These are phyloP conservation scores for Phaffia rhodozyma DNA, from an alignment of 1,284 basidiomycete genomes.

Conservation along the genomic window DNA sequence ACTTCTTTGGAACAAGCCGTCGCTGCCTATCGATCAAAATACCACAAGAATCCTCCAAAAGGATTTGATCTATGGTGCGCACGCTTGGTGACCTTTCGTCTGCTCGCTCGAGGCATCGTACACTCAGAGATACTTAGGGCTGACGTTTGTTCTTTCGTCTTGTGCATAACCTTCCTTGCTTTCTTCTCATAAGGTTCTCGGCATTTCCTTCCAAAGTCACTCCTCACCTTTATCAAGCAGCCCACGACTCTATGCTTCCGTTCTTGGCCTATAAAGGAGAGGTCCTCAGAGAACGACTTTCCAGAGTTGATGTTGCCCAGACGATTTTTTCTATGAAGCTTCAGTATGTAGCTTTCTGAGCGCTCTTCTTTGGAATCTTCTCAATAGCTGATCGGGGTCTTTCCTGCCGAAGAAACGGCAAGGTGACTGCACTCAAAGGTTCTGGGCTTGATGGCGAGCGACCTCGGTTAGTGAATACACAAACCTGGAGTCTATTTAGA, in stretches of 20 bases:
- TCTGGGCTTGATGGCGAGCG: neutral
- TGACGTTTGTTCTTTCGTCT: neutral
- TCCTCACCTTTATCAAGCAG: conserved; percentile 1
- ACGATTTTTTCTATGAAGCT: conserved; percentile 12
- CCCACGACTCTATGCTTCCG: conserved; percentile 13
- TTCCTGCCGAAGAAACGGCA: neutral
- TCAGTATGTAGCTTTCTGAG: neutral
- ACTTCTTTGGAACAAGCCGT: conserved; percentile 2
- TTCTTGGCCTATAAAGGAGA: conserved; percentile 10
- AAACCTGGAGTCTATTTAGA: too few relatives aligned
- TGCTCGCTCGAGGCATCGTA: neutral
- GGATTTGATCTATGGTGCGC: conserved; percentile 15
- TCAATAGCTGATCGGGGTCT: neutral
- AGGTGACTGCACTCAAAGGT: conserved; percentile 3
- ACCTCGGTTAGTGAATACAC: neutral
- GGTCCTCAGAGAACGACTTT: conserved; percentile 4
- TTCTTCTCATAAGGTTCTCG: neutral
- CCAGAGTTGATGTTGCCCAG: neutral
- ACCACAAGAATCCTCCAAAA: conserved; percentile 5
- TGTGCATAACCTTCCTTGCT: neutral
- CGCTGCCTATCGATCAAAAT: conserved; percentile 5
- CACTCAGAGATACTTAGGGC: neutral
- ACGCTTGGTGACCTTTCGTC: neutral
- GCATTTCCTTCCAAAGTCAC: conserved; percentile 1
- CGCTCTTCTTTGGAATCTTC: neutral